These are phyloP conservation scores for Rhodofomes roseus DNA, from an alignment of 1,284 basidiomycete genomes.

Conservation along the genomic window DNA sequence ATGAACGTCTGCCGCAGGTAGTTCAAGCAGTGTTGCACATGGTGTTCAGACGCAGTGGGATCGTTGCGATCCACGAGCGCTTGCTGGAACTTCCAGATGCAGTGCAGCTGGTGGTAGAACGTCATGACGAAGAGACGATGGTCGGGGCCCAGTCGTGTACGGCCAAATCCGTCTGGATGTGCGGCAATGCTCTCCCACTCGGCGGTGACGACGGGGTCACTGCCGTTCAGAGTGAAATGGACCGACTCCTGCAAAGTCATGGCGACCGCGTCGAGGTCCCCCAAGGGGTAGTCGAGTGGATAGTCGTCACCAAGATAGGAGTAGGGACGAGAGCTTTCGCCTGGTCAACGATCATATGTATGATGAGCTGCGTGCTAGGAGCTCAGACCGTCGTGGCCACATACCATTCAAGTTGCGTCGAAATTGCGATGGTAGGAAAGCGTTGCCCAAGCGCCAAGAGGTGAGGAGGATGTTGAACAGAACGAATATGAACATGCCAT, in stretches of 20 bases:
- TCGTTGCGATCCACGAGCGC: constrained; percentile 15
- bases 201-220: constrained; percentile 5
- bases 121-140: constrained; percentile 22
- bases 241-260: not conserved
- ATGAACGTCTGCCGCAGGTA: constrained; percentile 40
- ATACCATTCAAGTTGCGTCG: too few species aligned
- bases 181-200: constrained; percentile 17
- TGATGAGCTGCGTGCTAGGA: too few species aligned
- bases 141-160: constrained; percentile 22
- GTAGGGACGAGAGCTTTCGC: not conserved
- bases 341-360: not conserved
- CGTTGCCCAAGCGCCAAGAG: too few species aligned
- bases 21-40: constrained; percentile 43
- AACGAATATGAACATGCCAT: too few species aligned
- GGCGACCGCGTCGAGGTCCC: not conserved
- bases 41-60: constrained; percentile 16
- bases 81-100: constrained; percentile 25
- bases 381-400: too few species aligned
- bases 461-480: too few species aligned
- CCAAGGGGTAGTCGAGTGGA: not conserved
- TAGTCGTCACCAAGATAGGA: not conserved
- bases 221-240: not conserved
- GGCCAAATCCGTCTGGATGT: constrained; percentile 13
- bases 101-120: constrained; percentile 35
- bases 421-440: too few species aligned